These are phyloP conservation scores for Ceratobasidium sp. DNA, from an alignment of 1,284 basidiomycete species.

Conservation along the genomic window DNA sequence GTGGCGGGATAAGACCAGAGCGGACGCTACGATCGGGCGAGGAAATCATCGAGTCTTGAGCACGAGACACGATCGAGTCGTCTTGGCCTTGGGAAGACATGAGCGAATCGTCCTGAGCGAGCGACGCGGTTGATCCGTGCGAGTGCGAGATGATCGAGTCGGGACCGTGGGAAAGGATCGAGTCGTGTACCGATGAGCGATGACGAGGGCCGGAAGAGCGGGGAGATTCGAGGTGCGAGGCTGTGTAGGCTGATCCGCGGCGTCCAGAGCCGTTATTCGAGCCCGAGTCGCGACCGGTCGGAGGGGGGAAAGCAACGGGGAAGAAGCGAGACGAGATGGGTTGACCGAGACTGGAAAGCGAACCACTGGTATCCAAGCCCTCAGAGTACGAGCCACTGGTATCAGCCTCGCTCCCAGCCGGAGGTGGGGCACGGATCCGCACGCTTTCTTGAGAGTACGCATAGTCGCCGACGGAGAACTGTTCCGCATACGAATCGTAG, in stretches of 20 bases:
- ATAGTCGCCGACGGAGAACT: slow-evolving; percentile 51
- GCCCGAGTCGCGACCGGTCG: slow-evolving; percentile 43
- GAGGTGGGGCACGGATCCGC: slow-evolving; percentile 54
- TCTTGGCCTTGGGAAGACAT: slow-evolving; percentile 40
- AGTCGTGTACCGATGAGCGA: slow-evolving; percentile 43
- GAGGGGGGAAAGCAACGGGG: slow-evolving; percentile 70
- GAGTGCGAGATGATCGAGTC: slow-evolving; percentile 62
- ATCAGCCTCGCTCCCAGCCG: slow-evolving; percentile 63
- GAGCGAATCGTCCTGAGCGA: slow-evolving; percentile 46
- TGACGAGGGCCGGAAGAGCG: not conserved
- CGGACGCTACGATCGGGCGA: slow-evolving; percentile 48
- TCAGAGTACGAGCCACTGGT: slow-evolving; percentile 35
- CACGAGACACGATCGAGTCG: slow-evolving; percentile 45
- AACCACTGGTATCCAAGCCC: slow-evolving; percentile 45
- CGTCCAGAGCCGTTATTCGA: slow-evolving; percentile 42
- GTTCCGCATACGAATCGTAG: slow-evolving; percentile 48
- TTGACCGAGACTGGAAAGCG: slow-evolving; percentile 79
- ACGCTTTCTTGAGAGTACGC: slow-evolving; percentile 49
- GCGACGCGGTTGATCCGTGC: not conserved
- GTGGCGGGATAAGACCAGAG: slow-evolving; percentile 67
- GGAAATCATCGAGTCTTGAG: slow-evolving; percentile 43
- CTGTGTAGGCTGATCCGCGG: slow-evolving; percentile 13
- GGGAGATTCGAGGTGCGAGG: slow-evolving; percentile 17
- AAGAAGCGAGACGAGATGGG: slow-evolving; percentile 67
- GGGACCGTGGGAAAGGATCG: slow-evolving; percentile 54